Percentiles rank a stretch among this genome's conserved stretches.
phyloP scores from a whole-genome alignment of 78 protist species.

The Polysphondylium violaceum region DNA sequence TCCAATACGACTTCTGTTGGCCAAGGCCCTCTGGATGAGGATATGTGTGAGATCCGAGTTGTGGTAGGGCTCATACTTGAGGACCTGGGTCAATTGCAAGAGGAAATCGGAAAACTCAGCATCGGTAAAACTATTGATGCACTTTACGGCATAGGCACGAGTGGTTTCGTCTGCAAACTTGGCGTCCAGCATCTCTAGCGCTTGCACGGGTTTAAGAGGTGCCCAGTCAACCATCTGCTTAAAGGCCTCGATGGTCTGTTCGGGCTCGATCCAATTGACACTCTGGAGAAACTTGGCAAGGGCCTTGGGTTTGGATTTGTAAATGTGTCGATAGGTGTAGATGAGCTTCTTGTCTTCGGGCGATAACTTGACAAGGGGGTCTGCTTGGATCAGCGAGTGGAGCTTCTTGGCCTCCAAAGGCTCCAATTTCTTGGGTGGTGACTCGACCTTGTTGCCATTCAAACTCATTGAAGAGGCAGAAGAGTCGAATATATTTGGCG shows the following conservation, averaged over 20 bases:
- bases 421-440: conserved; percentile 20
- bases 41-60: conserved; percentile 74
- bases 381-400: conserved; percentile 39
- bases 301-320: conserved; percentile 50
- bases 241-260: conserved; percentile 53
- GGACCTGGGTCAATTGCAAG: conserved; percentile 86
- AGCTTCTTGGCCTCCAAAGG: conserved; percentile 27
- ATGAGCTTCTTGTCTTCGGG: conserved; percentile 58
- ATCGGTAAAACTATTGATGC: conserved; percentile 83
- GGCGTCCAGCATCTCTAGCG: conserved; percentile 88
- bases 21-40: conserved; percentile 82
- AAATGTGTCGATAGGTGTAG: conserved; percentile 35
- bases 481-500: background rate
- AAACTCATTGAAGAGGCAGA: background rate
- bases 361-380: conserved; percentile 39
- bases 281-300: conserved; percentile 55
- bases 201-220: conserved; percentile 45
- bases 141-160: conserved; percentile 86
- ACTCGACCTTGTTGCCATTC: background rate
- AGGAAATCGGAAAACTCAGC: conserved; percentile 83
- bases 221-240: conserved; percentile 68
- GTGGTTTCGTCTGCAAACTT: conserved; percentile 85
- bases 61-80: conserved; percentile 93
- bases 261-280: conserved; percentile 62
- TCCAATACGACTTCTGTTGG: conserved; percentile 75